Base-by-base conservation (phyloP, 139 green algal species). In the Closterium sp. region DNA sequence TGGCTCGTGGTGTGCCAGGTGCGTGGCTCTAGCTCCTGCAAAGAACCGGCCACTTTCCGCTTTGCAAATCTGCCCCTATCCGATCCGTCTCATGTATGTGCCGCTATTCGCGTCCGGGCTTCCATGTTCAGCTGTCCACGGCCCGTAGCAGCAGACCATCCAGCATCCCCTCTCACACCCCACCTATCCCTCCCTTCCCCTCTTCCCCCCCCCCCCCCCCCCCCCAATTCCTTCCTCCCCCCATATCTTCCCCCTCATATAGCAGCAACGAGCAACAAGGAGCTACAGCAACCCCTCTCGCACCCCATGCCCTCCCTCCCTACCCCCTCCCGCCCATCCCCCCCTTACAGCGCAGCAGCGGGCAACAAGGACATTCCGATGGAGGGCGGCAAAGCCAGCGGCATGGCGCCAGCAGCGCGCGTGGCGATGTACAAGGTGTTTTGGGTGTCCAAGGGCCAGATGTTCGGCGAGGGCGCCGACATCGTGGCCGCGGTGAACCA, bases 401-500 rank as follows among this genome's bases (percentile, higher is more conserved):
- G n/a, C n/a, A n/a, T 89, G 25, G 89, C 89, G n/a, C 30, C 21
- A 69, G 25, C 34, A n/a, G 89, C 89, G 23, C 33, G 84, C 30
- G 33, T 91, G 81, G 28, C 89, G 28, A 87, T 84, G 23, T 91
- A 91, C 89, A 91, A 91, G 25, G 89, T 84, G 9, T 88, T 30
- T 28, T 33, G 31, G 89, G 21, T 25, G 12, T 69, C 43, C 43
- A 1, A 69, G 0, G 43, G 43, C 43, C 3, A 12, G 12, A 12
- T 28, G 25, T 91, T 69, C 30, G 38, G 25, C 9, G 43, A n/a
- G 4, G 19, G n/a, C 7, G 32, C 85, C 25, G 85, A 88, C 85
- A 88, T 88, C 85, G 25, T 43, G 6, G 34, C 34, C 2, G 85
- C 33, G 2, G 30, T 88, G 16, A 33, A 88, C 30, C 30, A 88